A percentile compares a stretch with the other conserved stretches of the same genome.
phyloP scores from a whole-genome alignment of 495 filamentous ascomycete genomes.

The Poronia punctata region DNA sequence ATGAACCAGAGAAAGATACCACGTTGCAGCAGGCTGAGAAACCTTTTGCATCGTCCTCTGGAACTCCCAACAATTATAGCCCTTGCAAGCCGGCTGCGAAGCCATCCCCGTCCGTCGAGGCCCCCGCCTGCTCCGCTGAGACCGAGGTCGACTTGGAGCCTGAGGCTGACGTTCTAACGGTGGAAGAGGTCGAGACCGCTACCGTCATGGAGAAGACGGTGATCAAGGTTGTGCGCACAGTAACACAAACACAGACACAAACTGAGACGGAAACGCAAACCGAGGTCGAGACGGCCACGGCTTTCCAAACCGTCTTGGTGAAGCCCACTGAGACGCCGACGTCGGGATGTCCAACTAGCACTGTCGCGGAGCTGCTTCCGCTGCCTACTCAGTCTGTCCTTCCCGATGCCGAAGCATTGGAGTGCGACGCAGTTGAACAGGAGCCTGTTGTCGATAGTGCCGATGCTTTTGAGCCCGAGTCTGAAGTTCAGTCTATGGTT shows the following conservation, averaged over 20 bases:
- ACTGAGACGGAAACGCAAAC: conserved; percentile 29
- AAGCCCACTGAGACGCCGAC: conserved; percentile 16
- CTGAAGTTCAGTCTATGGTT: not conserved
- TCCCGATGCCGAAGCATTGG: not conserved
- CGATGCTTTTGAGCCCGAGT: not conserved
- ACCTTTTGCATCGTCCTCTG: no score
- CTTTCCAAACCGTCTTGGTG: conserved; percentile 13
- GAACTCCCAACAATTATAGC: no score
- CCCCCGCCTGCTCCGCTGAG: no score
- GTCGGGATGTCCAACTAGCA: conserved; percentile 3
- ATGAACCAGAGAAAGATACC: no score
- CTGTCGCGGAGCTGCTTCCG: conserved; percentile 11
- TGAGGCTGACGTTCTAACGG: not conserved
- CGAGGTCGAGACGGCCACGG: conserved; percentile 15
- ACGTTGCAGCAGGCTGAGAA: no score
- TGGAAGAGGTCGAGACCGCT: conserved; percentile 16
- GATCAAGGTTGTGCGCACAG: conserved; percentile 31
- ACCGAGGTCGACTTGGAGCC: not conserved
- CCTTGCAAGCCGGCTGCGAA: no score
- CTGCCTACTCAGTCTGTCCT: not conserved
- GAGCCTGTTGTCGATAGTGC: not conserved
- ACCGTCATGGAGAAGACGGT: conserved; percentile 26
- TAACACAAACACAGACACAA: conserved; percentile 24
- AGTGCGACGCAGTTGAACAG: not conserved
- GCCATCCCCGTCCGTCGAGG: no score